Evolutionary conservation across 371 early-diverging fungal species (phyloP).

Genomic region (Apophysomyces sp.): DNA sequence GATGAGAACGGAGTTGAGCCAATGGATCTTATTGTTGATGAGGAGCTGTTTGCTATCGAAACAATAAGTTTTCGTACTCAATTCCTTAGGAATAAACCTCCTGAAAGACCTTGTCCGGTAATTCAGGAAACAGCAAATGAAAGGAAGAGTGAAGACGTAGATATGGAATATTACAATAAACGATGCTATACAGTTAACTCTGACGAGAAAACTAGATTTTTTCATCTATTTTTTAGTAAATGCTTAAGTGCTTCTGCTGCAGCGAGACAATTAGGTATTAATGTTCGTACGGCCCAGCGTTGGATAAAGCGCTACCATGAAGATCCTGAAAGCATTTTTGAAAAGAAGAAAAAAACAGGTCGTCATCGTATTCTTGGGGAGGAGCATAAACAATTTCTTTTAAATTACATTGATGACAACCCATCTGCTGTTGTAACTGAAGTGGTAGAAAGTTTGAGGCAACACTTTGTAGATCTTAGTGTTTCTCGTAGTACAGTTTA

Average conservation of each 20-base stretch:
- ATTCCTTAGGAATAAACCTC: slow-evolving; percentile 8
- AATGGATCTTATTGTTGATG: slow-evolving; percentile 20
- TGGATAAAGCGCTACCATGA: slow-evolving; percentile 11
- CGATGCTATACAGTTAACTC: too few relatives aligned
- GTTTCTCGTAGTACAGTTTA: slow-evolving; percentile 8
- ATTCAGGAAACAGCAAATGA: neutral
- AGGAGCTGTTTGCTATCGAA: slow-evolving; percentile 15
- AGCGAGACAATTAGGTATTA: slow-evolving; percentile 3
- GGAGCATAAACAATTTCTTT: slow-evolving; percentile 6
- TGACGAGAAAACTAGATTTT: too few relatives aligned
- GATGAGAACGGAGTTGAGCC: slow-evolving; percentile 17
- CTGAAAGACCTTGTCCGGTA: slow-evolving; percentile 2
- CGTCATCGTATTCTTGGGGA: too few relatives aligned
- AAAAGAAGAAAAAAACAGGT: slow-evolving; percentile 4
- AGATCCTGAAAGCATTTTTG: slow-evolving; percentile 18
- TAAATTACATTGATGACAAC: slow-evolving; percentile 13
- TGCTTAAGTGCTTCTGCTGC: slow-evolving; percentile 11
- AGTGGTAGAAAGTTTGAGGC: slow-evolving; percentile 8
- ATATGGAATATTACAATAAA: too few relatives aligned
- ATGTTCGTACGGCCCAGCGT: slow-evolving; percentile 10
- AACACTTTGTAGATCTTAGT: slow-evolving; percentile 10
- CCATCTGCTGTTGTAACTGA: slow-evolving; percentile 11
- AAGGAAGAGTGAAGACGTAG: slow-evolving; percentile 7
- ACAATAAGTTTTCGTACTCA: slow-evolving; percentile 12
- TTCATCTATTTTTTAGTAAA: slow-evolving; percentile 7